phyloP scores from a whole-genome alignment of 2,329 filamentous ascomycete species.

The Thelonectria rubi region DNA sequence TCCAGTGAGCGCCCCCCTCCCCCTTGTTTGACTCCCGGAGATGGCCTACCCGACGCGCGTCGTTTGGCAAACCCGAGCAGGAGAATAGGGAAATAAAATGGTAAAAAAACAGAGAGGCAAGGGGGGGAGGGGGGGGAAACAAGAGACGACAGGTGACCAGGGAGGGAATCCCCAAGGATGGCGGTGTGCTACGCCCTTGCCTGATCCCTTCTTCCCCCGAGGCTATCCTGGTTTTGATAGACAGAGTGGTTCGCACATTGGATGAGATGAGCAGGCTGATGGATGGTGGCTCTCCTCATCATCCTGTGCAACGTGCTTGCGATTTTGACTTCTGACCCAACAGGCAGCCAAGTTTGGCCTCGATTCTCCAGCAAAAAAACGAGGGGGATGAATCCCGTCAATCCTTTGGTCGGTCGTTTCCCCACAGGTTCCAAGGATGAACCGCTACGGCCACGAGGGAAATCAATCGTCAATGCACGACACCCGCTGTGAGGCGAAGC shows the following conservation, averaged over 20 bases:
- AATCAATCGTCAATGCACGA: constrained; percentile 5
- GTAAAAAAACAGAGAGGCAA: too few relatives aligned
- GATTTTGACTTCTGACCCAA: not conserved
- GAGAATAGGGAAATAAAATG: not conserved
- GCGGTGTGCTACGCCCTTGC: not conserved
- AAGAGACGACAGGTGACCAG: too few relatives aligned
- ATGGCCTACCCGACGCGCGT: constrained; percentile 18
- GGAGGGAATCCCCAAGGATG: not conserved
- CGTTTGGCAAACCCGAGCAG: constrained; percentile 5
- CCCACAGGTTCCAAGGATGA: constrained; percentile 6
- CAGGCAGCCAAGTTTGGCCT: not conserved
- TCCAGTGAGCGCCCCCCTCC: not conserved
- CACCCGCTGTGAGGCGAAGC: not conserved
- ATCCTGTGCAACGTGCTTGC: not conserved
- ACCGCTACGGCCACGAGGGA: constrained; percentile 3
- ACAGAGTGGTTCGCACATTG: not conserved
- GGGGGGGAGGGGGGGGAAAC: too few relatives aligned
- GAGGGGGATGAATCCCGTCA: not conserved
- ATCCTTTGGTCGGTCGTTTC: not conserved
- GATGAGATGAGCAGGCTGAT: too few relatives aligned
- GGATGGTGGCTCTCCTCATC: not conserved
- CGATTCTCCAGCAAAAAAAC: not conserved
- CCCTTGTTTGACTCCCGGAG: not conserved
- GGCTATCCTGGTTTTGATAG: not conserved
- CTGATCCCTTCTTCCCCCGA: not conserved